Evolutionary conservation across 1,139 yeast species (phyloP), one percentile per base, ranked within the genome.

Genomic region (Yamadazyma dushanensis): DNA sequence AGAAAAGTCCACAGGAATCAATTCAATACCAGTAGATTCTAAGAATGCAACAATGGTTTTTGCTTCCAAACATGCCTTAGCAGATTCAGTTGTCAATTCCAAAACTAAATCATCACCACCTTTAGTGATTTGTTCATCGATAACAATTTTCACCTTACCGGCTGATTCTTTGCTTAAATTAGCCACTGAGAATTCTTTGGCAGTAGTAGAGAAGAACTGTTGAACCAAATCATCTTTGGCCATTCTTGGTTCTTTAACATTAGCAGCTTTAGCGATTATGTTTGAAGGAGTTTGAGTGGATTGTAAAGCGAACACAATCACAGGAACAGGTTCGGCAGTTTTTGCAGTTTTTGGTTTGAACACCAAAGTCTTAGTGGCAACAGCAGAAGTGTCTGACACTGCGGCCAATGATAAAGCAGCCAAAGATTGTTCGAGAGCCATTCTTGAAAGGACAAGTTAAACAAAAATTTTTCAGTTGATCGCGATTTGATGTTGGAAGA

Each of bases 311-410:
- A 88, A 75, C 24, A 88, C 87, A 32, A 88, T 78, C 21, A 88
- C 73, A 32, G 96, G 96, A 34, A 84, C 79, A 22, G 95, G 87
- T n/a, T 76, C 63, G 35, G 87, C 89, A 32, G 88, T 65, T 57
- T 87, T 88, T 37, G 95, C 83, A 32, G 96, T 87, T 64, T 88
- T 88, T 51, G 96, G 96, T 66, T 88, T 88, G 75, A 88, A 88
- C 22, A 88, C 89, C 47, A 88, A 72, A 4, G 92, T 76, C 61
- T 88, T 88, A 45, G 85, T 78, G 29, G 78, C 62, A 24, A 61
- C 47, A 3, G 78, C 71, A 28, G 58, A 53, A 25, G 63, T 76
- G 29, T 67, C 53, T 16, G 68, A 46, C 20, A 70, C 70, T 25
- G 72, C 63, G 30, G 75, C 67, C 49, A 78, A 60, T 33, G 83